These are phyloP conservation scores for Stachybotrys elegans DNA, from an alignment of 2,329 filamentous ascomycete species.

Conservation along the genomic window DNA sequence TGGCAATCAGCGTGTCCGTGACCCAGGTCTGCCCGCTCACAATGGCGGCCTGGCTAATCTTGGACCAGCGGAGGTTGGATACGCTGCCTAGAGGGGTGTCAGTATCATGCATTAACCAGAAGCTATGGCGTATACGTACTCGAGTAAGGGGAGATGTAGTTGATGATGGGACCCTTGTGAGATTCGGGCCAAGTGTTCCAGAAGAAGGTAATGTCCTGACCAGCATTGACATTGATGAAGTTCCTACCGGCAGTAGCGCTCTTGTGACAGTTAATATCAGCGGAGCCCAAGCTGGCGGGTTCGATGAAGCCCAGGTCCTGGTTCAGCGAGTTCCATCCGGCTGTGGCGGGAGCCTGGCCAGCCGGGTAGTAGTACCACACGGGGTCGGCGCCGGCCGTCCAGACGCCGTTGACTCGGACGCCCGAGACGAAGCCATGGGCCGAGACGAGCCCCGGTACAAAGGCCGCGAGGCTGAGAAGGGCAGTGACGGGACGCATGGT, in stretches of 20 bases:
- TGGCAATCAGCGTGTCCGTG: constrained; percentile 34
- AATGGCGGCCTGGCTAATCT: constrained; percentile 54
- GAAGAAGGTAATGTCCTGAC: constrained; percentile 29
- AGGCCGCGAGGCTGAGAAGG: constrained; percentile 8
- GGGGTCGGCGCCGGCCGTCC: constrained; percentile 9
- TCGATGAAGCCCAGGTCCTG: constrained; percentile 45
- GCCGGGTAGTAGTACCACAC: constrained; percentile 9
- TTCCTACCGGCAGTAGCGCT: constrained; percentile 28
- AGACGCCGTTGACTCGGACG: constrained; percentile 10
- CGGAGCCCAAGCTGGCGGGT: constrained; percentile 25
- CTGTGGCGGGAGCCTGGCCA: constrained; percentile 4
- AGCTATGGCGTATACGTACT: constrained; percentile 34
- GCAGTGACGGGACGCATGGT: background rate
- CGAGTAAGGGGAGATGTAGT: constrained; percentile 56
- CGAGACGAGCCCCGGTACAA: constrained; percentile 5
- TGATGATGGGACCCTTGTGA: constrained; percentile 50
- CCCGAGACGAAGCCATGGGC: constrained; percentile 11
- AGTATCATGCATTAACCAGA: too few species aligned
- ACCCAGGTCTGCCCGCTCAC: constrained; percentile 29
- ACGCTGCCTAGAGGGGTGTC: too few species aligned
- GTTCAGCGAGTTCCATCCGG: constrained; percentile 33
- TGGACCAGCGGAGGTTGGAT: constrained; percentile 53
- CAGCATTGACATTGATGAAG: constrained; percentile 30
- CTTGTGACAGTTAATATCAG: constrained; percentile 42
- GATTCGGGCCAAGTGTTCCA: constrained; percentile 36